Evolutionary conservation across 768 basidiomycete species (phyloP), one percentile per base, ranked within the genome.

Genomic region (Candolleomyces eurysporus): DNA sequence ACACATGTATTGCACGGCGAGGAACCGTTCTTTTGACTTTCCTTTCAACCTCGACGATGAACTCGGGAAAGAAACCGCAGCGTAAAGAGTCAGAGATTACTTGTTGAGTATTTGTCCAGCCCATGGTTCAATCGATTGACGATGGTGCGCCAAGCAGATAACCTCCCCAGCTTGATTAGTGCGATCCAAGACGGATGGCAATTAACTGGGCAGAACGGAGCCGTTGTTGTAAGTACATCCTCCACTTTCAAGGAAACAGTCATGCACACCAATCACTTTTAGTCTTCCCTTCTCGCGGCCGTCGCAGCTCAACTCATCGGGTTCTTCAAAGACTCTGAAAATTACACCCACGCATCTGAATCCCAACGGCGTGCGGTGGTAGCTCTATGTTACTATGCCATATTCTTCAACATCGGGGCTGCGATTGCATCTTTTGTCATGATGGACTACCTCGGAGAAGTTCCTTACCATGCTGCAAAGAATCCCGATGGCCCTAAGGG

Each of bases 161-260:
- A 56, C 16, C 59, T 64, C 6, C 63, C 63, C 14, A 55, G 19
- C 30, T 51, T 59, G 3, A 59, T 64, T 32, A 43, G 36, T 16
- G 60, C 63, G 3, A 54, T 64, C 5, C 53, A 56, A 10, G 59
- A 64, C 26, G 63, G 63, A 3, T 64, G 63, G 63, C 59, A 64
- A 21, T 53, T 53, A 32, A 64, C 63, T n/a, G 54, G 63, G 19
- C 39, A 48, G 46, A 64, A 59, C 32, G 63, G 63, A 6, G 63
- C 63, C 8, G 59, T 64, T 6, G 63, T 64, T 7, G 63, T 58
- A 30, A 31, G 63, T 36, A 2, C 43, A 36, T 45, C 42, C 10
- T 46, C 17, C n/a, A 19, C 13, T 31, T 30, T 16, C n/a, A 51
- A 22, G 17, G 49, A 51, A 21, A n/a, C 19, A 17, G 17, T 46